Evolutionary conservation across 2,329 filamentous ascomycete genomes (phyloP), one percentile per base, ranked within the genome.

Genomic region (Cercospora sojina): DNA sequence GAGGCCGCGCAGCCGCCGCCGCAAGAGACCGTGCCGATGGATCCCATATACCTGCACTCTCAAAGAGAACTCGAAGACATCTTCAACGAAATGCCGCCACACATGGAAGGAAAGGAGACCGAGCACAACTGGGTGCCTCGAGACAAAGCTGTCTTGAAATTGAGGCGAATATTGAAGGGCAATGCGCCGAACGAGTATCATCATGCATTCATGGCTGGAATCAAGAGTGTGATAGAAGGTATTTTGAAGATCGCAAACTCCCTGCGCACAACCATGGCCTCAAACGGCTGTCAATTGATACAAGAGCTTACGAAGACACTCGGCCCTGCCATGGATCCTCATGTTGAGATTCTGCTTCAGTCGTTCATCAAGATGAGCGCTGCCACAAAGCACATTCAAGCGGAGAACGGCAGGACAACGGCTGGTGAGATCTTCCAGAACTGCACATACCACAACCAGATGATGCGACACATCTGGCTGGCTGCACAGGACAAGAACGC

Each of bases 401-500:
- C 92, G 0, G 90, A 96, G 74, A 89, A 91, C 70, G 94, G 91
- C 61, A 93, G 96, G 75, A 78, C 82, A 16, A 92, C 91, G 0
- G 89, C 97, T n/a, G 90, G 95, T 71, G 87, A 85, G 20, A 89
- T 99, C 61, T 86, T 98, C 69, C 86, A 88, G 69, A 89, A 90
- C 72, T 90, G 90, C 31, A 90, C 93, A 0, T 98, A 94, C 79
- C 93, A 86, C 68, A 82, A 84, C 67, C 90, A 93, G 29, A 84
- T 97, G 69, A 86, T 97, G 83, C 91, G 96, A 77, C 94, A 98
- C 74, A 83, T 98, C 57, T 91, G 88, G 82, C 81, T 83, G 62
- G 93, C 94, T 25, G 90, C 87, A 69, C 90, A 96, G 77, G 94
- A 99, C 81, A 98, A 97, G 82, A 98, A 97, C 75, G 90, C 93